A percentile compares a stretch with the other conserved stretches of the same genome.
These are phyloP conservation scores for Arthrobotrys megalospora DNA, from an alignment of 2,329 filamentous ascomycete species.

Conservation along the genomic window DNA sequence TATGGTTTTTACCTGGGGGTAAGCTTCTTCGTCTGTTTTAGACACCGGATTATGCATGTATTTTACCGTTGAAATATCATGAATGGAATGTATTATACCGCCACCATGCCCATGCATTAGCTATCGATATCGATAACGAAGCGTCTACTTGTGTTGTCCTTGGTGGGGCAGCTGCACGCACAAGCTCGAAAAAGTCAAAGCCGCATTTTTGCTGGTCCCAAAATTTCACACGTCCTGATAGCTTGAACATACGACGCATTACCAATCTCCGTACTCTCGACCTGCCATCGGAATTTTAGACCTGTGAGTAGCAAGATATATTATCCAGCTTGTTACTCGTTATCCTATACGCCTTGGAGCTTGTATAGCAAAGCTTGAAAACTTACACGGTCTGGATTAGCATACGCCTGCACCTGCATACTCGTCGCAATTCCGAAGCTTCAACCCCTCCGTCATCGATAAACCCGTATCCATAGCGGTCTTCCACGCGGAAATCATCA, in stretches of 20 bases:
- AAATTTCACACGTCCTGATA: constrained; percentile 58
- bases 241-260: constrained; percentile 33
- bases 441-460: constrained; percentile 70
- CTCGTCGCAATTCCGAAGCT: constrained; percentile 17
- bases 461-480: constrained; percentile 73
- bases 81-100: constrained; percentile 8
- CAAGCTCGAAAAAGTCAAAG: constrained; percentile 61
- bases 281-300: neutral
- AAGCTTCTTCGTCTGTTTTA: constrained; percentile 11
- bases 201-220: constrained; percentile 56
- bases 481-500: constrained; percentile 65
- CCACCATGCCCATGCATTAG: constrained; percentile 26
- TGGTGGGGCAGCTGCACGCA: constrained; percentile 61
- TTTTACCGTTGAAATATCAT: neutral
- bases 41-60: constrained; percentile 7
- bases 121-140: constrained; percentile 55
- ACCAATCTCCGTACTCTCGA: constrained; percentile 11
- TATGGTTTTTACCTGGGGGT: neutral
- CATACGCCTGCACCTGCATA: neutral
- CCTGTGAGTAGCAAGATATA: neutral
- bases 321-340: neutral
- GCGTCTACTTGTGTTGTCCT: constrained; percentile 52
- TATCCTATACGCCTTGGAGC: neutral
- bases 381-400: constrained; percentile 19
- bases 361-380: neutral